A percentile compares a stretch with the other conserved stretches of the same genome.
Evolutionary conservation across 208 protist species (phyloP).

Genomic region (Trypanosoma melophagium): DNA sequence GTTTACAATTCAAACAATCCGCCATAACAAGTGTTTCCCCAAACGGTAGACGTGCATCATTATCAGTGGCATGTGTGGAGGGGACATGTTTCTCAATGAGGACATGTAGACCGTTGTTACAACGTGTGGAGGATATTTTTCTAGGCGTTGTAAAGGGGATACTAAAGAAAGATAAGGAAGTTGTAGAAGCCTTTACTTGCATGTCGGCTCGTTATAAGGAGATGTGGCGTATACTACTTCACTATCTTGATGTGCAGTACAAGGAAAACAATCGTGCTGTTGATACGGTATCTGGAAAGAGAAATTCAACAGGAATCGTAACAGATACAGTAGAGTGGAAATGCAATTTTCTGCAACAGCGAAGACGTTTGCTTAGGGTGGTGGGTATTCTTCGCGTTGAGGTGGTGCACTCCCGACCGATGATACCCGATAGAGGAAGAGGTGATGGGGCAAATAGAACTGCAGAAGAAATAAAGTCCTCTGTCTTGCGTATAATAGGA

Average conservation of each 20-base stretch:
- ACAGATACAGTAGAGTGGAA: conserved; percentile 55
- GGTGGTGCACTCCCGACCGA: conserved; percentile 32
- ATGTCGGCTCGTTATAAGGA: conserved; percentile 75
- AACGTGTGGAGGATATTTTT: conserved; percentile 46
- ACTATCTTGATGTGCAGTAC: conserved; percentile 57
- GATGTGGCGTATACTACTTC: conserved; percentile 66
- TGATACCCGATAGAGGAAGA: conserved; percentile 1
- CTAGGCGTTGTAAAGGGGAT: conserved; percentile 44
- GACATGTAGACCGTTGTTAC: conserved; percentile 32
- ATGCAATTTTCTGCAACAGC: conserved; percentile 45
- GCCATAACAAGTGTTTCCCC: conserved; percentile 12
- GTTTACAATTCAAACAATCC: conserved; percentile 30
- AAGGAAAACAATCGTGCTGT: too few species aligned
- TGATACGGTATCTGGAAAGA: too few species aligned
- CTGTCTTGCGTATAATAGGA: conserved; percentile 1
- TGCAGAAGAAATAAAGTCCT: neutral
- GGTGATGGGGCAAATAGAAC: neutral
- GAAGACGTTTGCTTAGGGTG: conserved; percentile 35
- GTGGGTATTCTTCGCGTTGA: conserved; percentile 74
- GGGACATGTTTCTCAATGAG: conserved; percentile 69
- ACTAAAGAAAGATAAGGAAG: conserved; percentile 36
- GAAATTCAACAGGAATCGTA: neutral
- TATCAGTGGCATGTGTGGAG: conserved; percentile 38
- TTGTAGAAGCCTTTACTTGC: conserved; percentile 33
- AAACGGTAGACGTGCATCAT: neutral